Evolutionary conservation across 2,329 filamentous ascomycete genomes (phyloP).

Genomic region (Fusarium redolens): DNA sequence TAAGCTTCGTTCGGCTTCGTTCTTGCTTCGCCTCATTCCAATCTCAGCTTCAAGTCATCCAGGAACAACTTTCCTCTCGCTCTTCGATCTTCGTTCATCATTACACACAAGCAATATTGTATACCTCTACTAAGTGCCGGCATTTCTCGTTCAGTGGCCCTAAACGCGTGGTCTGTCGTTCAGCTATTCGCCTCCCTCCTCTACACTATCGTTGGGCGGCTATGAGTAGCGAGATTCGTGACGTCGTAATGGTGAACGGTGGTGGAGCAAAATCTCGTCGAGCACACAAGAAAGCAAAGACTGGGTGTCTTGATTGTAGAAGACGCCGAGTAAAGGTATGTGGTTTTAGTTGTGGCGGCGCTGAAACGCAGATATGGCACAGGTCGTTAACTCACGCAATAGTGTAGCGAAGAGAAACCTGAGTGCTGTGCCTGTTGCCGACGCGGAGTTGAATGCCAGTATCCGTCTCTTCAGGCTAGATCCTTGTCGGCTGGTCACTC

Average conservation of each 20-base stretch:
- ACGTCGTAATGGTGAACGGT: background rate
- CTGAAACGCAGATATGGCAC: no score
- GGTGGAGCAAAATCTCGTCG: background rate
- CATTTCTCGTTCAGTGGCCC: no score
- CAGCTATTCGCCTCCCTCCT: no score
- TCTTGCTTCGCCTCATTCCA: no score
- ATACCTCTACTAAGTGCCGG: no score
- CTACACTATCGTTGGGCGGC: no score
- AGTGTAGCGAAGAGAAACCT: background rate
- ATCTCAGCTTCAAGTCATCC: no score
- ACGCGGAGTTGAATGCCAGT: background rate
- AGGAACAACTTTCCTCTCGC: no score
- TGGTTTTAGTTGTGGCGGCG: background rate
- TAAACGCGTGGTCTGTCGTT: no score
- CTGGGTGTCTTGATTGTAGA: background rate
- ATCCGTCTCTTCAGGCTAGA: background rate
- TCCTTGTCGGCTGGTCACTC: background rate
- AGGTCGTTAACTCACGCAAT: background rate
- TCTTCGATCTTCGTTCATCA: no score
- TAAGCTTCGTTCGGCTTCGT: no score
- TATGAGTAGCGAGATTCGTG: background rate
- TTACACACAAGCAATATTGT: no score
- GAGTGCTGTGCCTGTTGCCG: background rate
- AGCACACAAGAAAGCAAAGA: slow-evolving; percentile 7
- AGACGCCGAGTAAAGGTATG: slow-evolving; percentile 7